Evolutionary conservation across 306 rosid species (phyloP).

Genomic region (Castanea sativa): DNA sequence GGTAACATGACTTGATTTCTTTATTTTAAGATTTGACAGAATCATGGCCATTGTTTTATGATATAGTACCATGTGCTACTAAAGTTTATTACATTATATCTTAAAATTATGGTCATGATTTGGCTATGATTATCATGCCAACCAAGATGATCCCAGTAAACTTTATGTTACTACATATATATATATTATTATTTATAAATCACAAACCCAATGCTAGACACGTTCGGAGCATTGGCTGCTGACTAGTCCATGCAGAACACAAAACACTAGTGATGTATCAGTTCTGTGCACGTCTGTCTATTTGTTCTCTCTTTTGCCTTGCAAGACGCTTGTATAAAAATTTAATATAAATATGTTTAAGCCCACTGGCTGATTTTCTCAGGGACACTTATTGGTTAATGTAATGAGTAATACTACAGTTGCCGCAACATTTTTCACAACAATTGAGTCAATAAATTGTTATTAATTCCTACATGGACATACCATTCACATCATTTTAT

Average conservation of each 20-base stretch:
- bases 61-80: constrained; percentile 18
- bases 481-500: too few relatives aligned
- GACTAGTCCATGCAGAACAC: constrained; percentile 3
- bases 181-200: neutral
- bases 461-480: too few relatives aligned
- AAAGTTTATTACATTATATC: constrained; percentile 20
- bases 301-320: neutral
- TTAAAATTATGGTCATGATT: constrained; percentile 30
- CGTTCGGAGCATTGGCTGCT: constrained; percentile 21
- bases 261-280: neutral
- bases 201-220: constrained; percentile 5
- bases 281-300: constrained; percentile 9
- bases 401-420: too few relatives aligned
- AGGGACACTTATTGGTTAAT: too few relatives aligned
- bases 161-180: neutral
- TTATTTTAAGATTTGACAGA: neutral
- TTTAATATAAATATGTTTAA: neutral
- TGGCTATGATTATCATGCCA: constrained; percentile 41
- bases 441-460: too few relatives aligned
- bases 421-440: too few relatives aligned
- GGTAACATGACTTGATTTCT: constrained; percentile 24
- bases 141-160: constrained; percentile 23
- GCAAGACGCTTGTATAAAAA: constrained; percentile 4
- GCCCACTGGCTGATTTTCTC: too few relatives aligned
- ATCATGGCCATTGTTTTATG: constrained; percentile 22